phyloP scores from a whole-genome alignment of 257 asterid genomes.

The Lavandula angustifolia region DNA sequence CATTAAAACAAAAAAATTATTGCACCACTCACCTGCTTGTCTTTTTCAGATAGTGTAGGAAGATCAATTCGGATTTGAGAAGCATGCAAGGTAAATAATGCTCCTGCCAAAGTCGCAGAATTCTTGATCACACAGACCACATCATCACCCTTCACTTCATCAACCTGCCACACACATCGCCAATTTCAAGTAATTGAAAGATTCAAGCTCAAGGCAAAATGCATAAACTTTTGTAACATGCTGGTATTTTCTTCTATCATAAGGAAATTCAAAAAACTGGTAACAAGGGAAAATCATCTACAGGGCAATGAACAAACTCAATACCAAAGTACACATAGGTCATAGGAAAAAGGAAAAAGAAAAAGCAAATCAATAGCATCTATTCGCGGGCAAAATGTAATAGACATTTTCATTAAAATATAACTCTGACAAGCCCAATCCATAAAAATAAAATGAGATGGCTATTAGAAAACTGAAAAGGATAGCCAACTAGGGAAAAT shows the following conservation, averaged over 20 bases:
- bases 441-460: not conserved
- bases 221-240: not conserved
- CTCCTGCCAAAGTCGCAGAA: conserved; percentile 91
- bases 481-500: not conserved
- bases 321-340: conserved; percentile 12
- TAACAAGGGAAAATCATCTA: no score
- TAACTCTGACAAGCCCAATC: not conserved
- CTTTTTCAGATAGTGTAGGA: conserved; percentile 83
- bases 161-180: conserved; percentile 59
- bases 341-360: not conserved
- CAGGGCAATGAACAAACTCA: not conserved
- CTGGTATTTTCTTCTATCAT: no score
- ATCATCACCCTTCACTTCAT: conserved; percentile 71
- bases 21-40: conserved; percentile 71
- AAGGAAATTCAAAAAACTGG: no score
- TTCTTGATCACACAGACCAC: conserved; percentile 82
- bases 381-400: not conserved
- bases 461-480: not conserved
- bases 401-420: not conserved
- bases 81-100: conserved; percentile 90
- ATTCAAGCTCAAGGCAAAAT: conserved; percentile 12
- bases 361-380: not conserved
- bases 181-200: conserved; percentile 13
- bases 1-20: not conserved
- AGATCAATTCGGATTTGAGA: conserved; percentile 88